Base-by-base conservation (phyloP, 139 green algal genomes). In the Chlamydomonas applanata region DNA sequence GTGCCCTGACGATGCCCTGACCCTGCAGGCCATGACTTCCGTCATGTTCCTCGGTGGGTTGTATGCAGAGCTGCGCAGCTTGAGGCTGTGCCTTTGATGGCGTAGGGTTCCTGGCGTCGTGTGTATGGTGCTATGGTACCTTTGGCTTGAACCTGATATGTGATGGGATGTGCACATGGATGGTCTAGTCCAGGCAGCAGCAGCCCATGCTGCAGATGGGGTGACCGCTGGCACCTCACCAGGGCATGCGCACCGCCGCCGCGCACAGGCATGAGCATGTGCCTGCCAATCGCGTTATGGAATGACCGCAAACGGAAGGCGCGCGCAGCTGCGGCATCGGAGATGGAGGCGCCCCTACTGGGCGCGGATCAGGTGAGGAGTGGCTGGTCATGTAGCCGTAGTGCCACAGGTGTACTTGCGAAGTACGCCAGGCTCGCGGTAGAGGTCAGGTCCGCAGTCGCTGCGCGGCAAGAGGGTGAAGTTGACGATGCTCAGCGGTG, bases 261-360 rank as follows among this genome's bases (percentile, higher is more conserved):
- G 52, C 52, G 40, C 5, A 4, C 36, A 90, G 85, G 86, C 53
- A 92, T 92, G 87, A 85, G 56, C 34, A 65, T 88, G 19, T 92
- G 87, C 79, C 66, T 92, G 74, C 85, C 85, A 0, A 36, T 90
- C 32, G 85, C 85, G 3, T 89, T 86, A 70, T 86, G 70, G 30
- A 65, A 86, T 60, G 79, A 90, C 57, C 66, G 60, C 25, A 72
- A 82, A 68, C 81, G 83, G 67, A 45, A 56, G 30, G 62, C 61
- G 16, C 2, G 40, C 40, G 40, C 40, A 49, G 40, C 40, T 49
- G 40, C 40, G 7, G 40, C 3, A 0, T 60, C 72, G 5, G 76
- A 72, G 0, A 17, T 64, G 29, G 66, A 85, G 56, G 60, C 79
- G 27, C 84, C 84, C 16, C 73, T 89, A 40, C 59, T 89, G 25